Percentiles rank a stretch among this genome's conserved stretches.
Conservation (phyloP, 1,284 basidiomycete species). For the Ustilago bromivora region DNA sequence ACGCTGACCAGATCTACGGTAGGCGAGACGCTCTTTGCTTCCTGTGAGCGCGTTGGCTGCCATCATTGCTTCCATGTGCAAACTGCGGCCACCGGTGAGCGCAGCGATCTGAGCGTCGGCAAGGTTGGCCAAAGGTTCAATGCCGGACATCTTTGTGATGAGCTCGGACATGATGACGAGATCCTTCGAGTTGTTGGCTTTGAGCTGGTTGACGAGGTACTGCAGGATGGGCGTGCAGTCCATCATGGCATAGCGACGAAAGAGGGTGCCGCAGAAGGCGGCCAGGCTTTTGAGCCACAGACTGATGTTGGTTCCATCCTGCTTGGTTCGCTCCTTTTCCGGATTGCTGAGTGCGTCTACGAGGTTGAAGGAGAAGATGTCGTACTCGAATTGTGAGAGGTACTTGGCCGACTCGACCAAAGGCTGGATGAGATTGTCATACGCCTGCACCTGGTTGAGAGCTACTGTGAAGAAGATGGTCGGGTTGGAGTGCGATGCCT, state of each 20-base stretch:
- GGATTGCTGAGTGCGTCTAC: slow-evolving; percentile 86
- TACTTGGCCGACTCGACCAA: slow-evolving; percentile 91
- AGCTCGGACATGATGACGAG: slow-evolving; percentile 90
- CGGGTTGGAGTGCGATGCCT: slow-evolving; percentile 92
- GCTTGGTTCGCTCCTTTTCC: slow-evolving; percentile 85
- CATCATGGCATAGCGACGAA: slow-evolving; percentile 80
- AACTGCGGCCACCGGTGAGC: slow-evolving; percentile 87
- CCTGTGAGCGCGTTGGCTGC: slow-evolving; percentile 66
- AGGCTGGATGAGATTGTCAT: slow-evolving; percentile 91
- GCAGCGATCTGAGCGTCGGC: slow-evolving; percentile 88
- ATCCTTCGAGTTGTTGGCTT: slow-evolving; percentile 79
- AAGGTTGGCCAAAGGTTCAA: slow-evolving; percentile 76
- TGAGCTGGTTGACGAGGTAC: slow-evolving; percentile 89
- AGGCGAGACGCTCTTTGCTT: slow-evolving; percentile 51
- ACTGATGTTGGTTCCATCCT: slow-evolving; percentile 89
- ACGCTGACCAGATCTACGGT: slow-evolving; percentile 55
- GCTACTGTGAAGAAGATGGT: slow-evolving; percentile 89
- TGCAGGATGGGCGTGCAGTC: slow-evolving; percentile 86
- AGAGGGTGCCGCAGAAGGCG: slow-evolving; percentile 91
- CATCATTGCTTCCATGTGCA: slow-evolving; percentile 82
- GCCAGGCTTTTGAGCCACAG: slow-evolving; percentile 90
- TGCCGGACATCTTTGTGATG: slow-evolving; percentile 94
- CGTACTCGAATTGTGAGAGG: slow-evolving; percentile 90
- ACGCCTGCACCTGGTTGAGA: slow-evolving; percentile 94
- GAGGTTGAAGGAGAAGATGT: slow-evolving; percentile 88